A percentile compares a stretch with the other conserved stretches of the same genome.
Conservation (phyloP, 495 filamentous ascomycete species). For the Aspergillus sclerotioniger region DNA sequence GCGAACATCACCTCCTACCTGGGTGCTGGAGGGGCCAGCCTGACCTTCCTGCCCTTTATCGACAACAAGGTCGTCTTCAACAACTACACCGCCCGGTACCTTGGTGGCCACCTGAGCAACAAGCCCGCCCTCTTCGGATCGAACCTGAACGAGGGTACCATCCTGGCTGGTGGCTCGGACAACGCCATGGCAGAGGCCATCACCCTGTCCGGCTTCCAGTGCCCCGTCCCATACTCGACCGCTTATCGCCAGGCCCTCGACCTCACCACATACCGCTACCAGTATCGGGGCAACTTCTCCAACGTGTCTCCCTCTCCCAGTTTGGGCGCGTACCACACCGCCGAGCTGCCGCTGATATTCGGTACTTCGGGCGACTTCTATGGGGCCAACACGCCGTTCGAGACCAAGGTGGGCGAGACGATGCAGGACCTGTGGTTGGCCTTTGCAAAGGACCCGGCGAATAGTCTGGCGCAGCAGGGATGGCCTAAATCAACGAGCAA, state of each 20-base stretch:
- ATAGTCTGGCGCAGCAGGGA: background rate
- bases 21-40: background rate
- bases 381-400: background rate
- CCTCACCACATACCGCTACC: conserved; percentile 32
- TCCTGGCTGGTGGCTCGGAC: background rate
- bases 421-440: conserved; percentile 1
- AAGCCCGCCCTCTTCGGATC: conserved; percentile 27
- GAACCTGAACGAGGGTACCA: background rate
- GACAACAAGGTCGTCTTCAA: conserved; percentile 10
- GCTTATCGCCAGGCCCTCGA: conserved; percentile 10
- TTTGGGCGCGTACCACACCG: background rate
- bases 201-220: background rate
- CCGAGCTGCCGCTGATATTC: background rate
- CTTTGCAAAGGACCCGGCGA: background rate
- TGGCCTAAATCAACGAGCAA: background rate
- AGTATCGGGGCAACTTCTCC: conserved; percentile 33
- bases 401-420: background rate
- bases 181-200: background rate
- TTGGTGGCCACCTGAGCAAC: conserved; percentile 6
- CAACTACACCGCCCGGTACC: conserved; percentile 38
- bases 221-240: conserved; percentile 1
- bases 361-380: background rate
- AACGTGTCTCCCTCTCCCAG: background rate
- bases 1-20: conserved; percentile 30
- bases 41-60: background rate